Base-by-base conservation (phyloP, 2,329 filamentous ascomycete species). In the Thelonectria blattea region DNA sequence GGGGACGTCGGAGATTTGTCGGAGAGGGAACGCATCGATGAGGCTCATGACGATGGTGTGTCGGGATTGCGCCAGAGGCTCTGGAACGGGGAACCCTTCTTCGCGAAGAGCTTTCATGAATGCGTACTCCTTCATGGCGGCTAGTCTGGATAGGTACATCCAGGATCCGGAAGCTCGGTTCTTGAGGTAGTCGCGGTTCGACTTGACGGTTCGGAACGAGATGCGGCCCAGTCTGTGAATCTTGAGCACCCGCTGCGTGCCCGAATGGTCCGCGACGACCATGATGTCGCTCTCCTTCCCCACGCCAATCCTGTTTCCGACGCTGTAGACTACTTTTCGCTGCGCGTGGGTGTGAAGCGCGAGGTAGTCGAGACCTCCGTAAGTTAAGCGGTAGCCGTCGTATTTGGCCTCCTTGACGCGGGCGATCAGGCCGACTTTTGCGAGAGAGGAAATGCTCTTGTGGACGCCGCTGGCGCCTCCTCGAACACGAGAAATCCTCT, bases 221-320 rank as follows among this genome's bases (percentile, higher is more conserved):
- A 99, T 97, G 71, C 95, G 90, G 47, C 95, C 95, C 4, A 99
- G 84, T 48, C 95, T 88, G 78, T 99, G 95, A 71, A 99, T 97
- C 80, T 99, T 99, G 67, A 99, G 84, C 15, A 99, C 90, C 62
- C 86, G 83, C 74, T 97, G 93, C 18, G 81, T 81, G 59, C 92
- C 93, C 6, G 83, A 84, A 53, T 92, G 84, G 71, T 93, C 88
- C 56, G 95, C 94, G 50, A 97, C 93, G 59, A 98, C 89, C 76
- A 96, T 91, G 73, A 99, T 98, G 73, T 99, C 95, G 68, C 92
- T 96, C 79, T 99, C 95, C 76, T 99, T 99, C 55, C 95, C 95
- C 3, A 98, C 93, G 49, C 96, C 95, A 66, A 99, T 92, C 72
- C 96, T 91, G 76, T 91, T 95, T 54, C 95, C 95, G 4, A 98